Evolutionary conservation across 225 moss, liverwort and hornwort species (phyloP), one percentile per base, ranked within the genome.

Genomic region (Thuidium tamariscinum): DNA sequence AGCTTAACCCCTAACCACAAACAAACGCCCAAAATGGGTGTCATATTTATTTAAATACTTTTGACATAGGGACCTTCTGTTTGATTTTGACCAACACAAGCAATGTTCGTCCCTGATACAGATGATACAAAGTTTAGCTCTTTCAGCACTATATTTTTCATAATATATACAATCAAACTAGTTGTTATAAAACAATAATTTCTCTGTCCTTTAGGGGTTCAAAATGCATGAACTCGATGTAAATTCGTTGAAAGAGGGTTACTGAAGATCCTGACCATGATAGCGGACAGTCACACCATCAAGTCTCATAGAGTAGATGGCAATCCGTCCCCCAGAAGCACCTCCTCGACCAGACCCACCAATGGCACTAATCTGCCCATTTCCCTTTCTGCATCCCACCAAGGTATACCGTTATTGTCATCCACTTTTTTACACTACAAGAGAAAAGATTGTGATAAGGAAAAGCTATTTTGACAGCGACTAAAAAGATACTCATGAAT

Each of bases 281-380:
- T 86, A 91, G 78, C 86, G 92, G 79, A 95, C 89, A 62, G 89
- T 95, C 65, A 98, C 95, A 67, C 93, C 98, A 88, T 93, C 91
- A 84, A 93, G 91, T 84, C 91, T 93, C 81, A 86, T 70, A 8
- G 93, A 91, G 39, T 91, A 80, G 77, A 94, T 90, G 64, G 98
- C 92, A 87, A 98, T 82, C 86, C 98, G 96, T 71, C 98, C 98
- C 59, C 98, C 98, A 62, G 95, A 95, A 85, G 92, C 98, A 89
- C 96, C 98, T 81, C 92, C 96, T 79, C 87, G 89, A 88, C 98
- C 98, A 84, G 92, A 93, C 81, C 98, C 98, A 83, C 98, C 98
- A 88, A 92, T 92, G n/a, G 95, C 96, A 89, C 96, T 96, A 71
- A 98, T 96, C 89, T 89, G 89, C 60, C 98, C 98, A 89, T 91